These are phyloP conservation scores for Fusarium floridanum DNA, from an alignment of 2,329 filamentous ascomycete genomes.

Conservation along the genomic window DNA sequence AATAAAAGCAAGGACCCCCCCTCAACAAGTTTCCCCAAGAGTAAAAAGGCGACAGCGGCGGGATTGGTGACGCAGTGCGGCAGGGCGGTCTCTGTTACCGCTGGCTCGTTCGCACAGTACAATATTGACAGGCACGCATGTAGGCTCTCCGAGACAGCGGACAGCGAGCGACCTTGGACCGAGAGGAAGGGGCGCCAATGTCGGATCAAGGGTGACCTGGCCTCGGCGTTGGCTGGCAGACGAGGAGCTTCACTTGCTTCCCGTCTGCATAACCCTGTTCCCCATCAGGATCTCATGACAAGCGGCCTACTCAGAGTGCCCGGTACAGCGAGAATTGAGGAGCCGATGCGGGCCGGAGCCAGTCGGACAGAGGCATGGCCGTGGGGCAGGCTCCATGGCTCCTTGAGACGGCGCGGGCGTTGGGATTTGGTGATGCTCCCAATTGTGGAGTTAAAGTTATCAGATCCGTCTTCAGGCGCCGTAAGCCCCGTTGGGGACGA, in stretches of 20 bases:
- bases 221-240: not conserved
- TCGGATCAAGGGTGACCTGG: constrained; percentile 32
- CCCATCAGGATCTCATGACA: constrained; percentile 24
- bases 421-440: constrained; percentile 23
- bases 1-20: constrained; percentile 18
- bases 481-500: constrained; percentile 25
- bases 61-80: constrained; percentile 19
- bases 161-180: constrained; percentile 6
- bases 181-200: constrained; percentile 20
- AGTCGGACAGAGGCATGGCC: constrained; percentile 22
- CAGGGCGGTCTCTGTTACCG: constrained; percentile 3
- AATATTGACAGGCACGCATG: not conserved
- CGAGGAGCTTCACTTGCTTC: not conserved
- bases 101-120: constrained; percentile 23
- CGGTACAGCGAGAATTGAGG: constrained; percentile 9
- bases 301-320: constrained; percentile 10
- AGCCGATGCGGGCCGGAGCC: constrained; percentile 13
- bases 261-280: constrained; percentile 8
- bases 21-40: not conserved
- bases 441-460: constrained; percentile 49
- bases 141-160: constrained; percentile 1
- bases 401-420: constrained; percentile 15
- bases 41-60: constrained; percentile 4
- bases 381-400: constrained; percentile 37
- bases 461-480: constrained; percentile 44